phyloP scores from a whole-genome alignment of 1,284 basidiomycete genomes.

The Pterula multifida region DNA sequence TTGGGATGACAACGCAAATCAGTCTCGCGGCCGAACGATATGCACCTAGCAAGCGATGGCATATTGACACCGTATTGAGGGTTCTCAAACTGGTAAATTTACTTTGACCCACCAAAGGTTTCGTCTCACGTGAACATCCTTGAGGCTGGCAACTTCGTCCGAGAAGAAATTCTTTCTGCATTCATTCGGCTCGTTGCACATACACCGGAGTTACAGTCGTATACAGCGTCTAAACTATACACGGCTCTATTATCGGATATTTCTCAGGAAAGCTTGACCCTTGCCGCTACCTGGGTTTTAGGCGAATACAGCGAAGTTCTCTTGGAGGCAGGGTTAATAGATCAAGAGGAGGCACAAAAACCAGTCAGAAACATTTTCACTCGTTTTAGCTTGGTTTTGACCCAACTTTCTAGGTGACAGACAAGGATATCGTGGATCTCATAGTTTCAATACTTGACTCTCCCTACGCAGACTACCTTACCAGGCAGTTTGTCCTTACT shows the following conservation, averaged over 20 bases:
- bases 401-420: conserved; percentile 41
- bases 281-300: conserved; percentile 91
- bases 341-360: conserved; percentile 67
- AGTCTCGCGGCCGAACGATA: conserved; percentile 92
- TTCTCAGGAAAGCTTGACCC: conserved; percentile 91
- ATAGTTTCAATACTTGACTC: conserved; percentile 84
- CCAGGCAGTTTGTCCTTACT: conserved; percentile 87
- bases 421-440: conserved; percentile 80
- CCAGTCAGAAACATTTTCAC: conserved; percentile 30
- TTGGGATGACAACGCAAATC: conserved; percentile 96
- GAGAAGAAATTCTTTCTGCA: conserved; percentile 90
- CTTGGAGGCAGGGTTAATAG: conserved; percentile 80
- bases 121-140: conserved; percentile 1
- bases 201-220: conserved; percentile 93
- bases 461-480: conserved; percentile 87
- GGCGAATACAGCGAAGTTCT: conserved; percentile 95
- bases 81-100: conserved; percentile 78
- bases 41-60: conserved; percentile 98
- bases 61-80: conserved; percentile 94
- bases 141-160: conserved; percentile 96
- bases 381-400: conserved; percentile 1
- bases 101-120: neutral
- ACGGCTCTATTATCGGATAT: conserved; percentile 83
- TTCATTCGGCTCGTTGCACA: conserved; percentile 96
- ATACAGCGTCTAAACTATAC: conserved; percentile 91